These are phyloP conservation scores for Xylaria acuta DNA, from an alignment of 495 filamentous ascomycete genomes.

Conservation along the genomic window DNA sequence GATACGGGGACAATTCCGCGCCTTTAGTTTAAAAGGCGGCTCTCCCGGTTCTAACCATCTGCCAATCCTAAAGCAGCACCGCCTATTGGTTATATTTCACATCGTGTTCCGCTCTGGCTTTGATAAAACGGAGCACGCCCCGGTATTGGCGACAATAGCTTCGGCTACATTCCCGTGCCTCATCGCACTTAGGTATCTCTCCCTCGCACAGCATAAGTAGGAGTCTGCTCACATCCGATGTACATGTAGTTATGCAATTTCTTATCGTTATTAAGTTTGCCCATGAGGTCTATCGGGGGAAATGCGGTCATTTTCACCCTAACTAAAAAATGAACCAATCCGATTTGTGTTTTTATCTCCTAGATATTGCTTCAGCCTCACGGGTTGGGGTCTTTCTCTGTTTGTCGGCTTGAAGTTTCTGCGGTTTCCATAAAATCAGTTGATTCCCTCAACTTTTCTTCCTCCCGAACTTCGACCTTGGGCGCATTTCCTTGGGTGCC, in stretches of 20 bases:
- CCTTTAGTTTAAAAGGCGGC: neutral
- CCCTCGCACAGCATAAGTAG: neutral
- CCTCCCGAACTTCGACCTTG: slow-evolving; percentile 25
- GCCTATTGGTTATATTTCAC: neutral
- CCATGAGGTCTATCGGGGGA: neutral
- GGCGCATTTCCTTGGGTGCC: slow-evolving; percentile 50
- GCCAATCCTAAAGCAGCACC: neutral
- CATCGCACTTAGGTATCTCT: neutral
- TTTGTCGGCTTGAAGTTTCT: slow-evolving; percentile 18
- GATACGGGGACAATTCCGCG: slow-evolving; percentile 15
- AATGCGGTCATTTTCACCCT: neutral
- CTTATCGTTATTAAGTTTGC: neutral
- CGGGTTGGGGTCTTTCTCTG: slow-evolving; percentile 16
- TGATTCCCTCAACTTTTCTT: slow-evolving; percentile 24
- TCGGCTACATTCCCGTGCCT: neutral
- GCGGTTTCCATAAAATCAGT: slow-evolving; percentile 9
- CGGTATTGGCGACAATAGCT: neutral
- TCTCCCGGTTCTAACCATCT: neutral
- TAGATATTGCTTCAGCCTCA: neutral
- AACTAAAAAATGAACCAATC: neutral
- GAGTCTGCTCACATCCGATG: neutral
- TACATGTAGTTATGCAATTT: slow-evolving; percentile 1
- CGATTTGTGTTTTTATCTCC: neutral
- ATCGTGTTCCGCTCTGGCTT: neutral
- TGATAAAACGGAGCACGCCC: slow-evolving; percentile 2